These are phyloP conservation scores for Ceratobasidium sp. DNA, from an alignment of 1,284 basidiomycete genomes.

Conservation along the genomic window DNA sequence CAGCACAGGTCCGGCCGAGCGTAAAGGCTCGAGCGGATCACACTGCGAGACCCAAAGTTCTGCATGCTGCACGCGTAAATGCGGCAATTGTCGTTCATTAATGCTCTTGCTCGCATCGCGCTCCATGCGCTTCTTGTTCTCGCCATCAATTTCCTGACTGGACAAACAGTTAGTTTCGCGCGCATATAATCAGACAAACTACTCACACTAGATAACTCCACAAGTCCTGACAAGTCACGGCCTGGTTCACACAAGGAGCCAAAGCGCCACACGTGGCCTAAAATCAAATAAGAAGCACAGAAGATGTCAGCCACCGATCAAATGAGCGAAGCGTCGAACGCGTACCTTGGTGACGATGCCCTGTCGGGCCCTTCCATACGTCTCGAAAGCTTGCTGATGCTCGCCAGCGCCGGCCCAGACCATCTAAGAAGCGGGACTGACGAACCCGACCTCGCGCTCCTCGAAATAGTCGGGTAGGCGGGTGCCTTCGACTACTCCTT, in stretches of 20 bases:
- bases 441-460: slow-evolving; percentile 27
- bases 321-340: background rate
- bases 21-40: background rate
- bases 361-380: slow-evolving; percentile 10
- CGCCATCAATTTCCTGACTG: slow-evolving; percentile 1
- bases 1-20: slow-evolving; percentile 13
- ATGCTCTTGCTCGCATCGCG: slow-evolving; percentile 22
- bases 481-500: slow-evolving; percentile 14
- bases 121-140: slow-evolving; percentile 5
- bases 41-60: slow-evolving; percentile 33
- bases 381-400: slow-evolving; percentile 24
- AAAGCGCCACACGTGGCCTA: slow-evolving; percentile 29
- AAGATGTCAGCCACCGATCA: background rate
- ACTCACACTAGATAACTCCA: slow-evolving; percentile 19
- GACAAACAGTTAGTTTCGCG: background rate
- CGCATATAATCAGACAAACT: background rate
- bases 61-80: slow-evolving; percentile 21
- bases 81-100: background rate
- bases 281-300: background rate
- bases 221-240: slow-evolving; percentile 1
- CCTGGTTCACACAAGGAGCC: background rate
- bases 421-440: slow-evolving; percentile 11
- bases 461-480: slow-evolving; percentile 23
- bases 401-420: slow-evolving; percentile 29
- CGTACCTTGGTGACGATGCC: slow-evolving; percentile 35